Percentiles rank a stretch among this genome's conserved stretches.
Evolutionary conservation across 345 rosid genomes (phyloP).

Genomic region (Turnera subulata): DNA sequence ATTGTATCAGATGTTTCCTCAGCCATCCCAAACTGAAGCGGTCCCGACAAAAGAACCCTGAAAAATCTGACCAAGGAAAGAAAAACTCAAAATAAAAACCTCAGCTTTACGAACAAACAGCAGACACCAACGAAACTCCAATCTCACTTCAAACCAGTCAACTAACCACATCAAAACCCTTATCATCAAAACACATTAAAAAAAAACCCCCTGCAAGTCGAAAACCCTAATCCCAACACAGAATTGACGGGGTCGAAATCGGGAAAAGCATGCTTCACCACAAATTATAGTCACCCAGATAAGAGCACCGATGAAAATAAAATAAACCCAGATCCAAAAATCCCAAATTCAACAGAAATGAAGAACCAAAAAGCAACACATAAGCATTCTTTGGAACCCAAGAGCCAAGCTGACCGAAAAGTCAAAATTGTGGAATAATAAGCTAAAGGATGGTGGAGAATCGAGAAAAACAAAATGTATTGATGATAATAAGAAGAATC

Average conservation of each 20-base stretch:
- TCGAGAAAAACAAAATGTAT: not conserved
- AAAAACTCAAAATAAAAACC: not conserved
- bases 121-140: no score
- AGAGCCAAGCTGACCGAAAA: not conserved
- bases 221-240: constrained; percentile 6
- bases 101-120: not conserved
- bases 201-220: constrained; percentile 2
- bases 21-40: constrained; percentile 42
- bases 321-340: constrained; percentile 10
- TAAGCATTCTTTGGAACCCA: not conserved
- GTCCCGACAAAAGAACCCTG: constrained; percentile 16
- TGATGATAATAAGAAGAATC: not conserved
- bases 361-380: not conserved
- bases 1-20: constrained; percentile 73
- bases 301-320: not conserved
- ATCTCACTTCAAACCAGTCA: not conserved
- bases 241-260: constrained; percentile 4
- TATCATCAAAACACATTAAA: constrained; percentile 3
- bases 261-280: not conserved
- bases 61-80: constrained; percentile 7
- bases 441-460: not conserved
- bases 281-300: constrained; percentile 5
- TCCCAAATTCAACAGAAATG: no score
- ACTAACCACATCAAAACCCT: not conserved
- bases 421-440: not conserved